Evolutionary conservation across 148 eudicot species (phyloP).

Genomic region (Oxyria digyna): DNA sequence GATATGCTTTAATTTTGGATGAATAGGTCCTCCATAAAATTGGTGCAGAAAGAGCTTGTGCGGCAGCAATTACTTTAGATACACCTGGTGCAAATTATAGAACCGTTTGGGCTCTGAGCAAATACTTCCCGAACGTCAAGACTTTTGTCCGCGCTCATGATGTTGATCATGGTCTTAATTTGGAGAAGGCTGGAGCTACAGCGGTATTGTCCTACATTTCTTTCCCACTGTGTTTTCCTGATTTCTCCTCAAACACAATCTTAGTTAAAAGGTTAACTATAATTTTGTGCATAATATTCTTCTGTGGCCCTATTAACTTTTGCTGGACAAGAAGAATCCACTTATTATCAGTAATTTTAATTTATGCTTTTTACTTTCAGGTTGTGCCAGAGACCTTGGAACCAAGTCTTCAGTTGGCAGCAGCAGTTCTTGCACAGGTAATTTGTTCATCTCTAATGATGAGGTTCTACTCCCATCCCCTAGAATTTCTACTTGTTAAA

Average conservation of each 20-base stretch:
- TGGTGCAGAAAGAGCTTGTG: constrained; percentile 96
- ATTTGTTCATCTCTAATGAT: background rate
- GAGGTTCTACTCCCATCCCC: no score
- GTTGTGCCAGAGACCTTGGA: constrained; percentile 96
- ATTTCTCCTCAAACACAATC: background rate
- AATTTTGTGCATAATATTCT: background rate
- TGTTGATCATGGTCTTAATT: constrained; percentile 95
- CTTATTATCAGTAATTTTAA: background rate
- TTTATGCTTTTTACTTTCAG: constrained; percentile 17
- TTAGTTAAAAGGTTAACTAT: background rate
- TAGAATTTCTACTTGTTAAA: background rate
- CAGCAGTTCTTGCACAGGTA: constrained; percentile 96
- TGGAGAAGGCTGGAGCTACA: constrained; percentile 99
- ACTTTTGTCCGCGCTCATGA: constrained; percentile 99
- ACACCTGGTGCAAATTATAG: constrained; percentile 97
- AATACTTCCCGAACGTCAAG: constrained; percentile 86
- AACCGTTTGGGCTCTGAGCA: constrained; percentile 98
- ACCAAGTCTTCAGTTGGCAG: constrained; percentile 90
- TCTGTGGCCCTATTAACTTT: background rate
- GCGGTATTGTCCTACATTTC: constrained; percentile 45
- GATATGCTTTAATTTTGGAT: constrained; percentile 15
- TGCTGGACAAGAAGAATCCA: background rate
- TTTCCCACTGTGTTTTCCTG: background rate
- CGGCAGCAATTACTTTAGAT: constrained; percentile 90
- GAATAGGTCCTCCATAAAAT: constrained; percentile 87